Evolutionary conservation across 2,329 filamentous ascomycete species (phyloP), one percentile per base, ranked within the genome.

Genomic region (Exophiala sp.): DNA sequence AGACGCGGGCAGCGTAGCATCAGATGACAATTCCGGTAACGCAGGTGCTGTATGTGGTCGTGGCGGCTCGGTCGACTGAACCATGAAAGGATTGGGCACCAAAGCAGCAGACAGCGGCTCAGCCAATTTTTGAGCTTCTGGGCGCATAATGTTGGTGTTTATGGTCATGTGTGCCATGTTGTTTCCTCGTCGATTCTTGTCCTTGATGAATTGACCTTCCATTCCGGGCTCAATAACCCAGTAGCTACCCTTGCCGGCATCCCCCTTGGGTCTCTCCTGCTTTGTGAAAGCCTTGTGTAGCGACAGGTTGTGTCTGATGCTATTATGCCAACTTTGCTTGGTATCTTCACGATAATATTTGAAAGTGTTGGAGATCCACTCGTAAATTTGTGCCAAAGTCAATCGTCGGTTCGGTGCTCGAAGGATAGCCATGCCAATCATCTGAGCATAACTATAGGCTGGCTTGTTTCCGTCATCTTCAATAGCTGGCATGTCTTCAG

Each of bases 321-420:
- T 97, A 72, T 99, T 99, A 72, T 97, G 92, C 94, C 94, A 99
- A 59, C 94, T 92, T 39, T 59, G 57, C 50, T 63, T 64, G 9
- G 88, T 85, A 65, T 96, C 91, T 52, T 86, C 82, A 63, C 83
- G 86, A 75, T 97, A 99, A 72, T 92, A 96, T 4, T 83, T 85
- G 69, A 88, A 97, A 14, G 87, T 91, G 69, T 95, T 89, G n/a
- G 90, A 95, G 65, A 99, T 97, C 92, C 94, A 99, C 69, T 95
- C 96, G 80, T 97, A 99, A 63, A 99, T 99, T 71, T 96, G 91
- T 21, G 91, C 85, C 14, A 99, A 80, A 1, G 94, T 97, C 58
- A 97, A 78, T 48, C 89, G 87, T 56, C 91, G 85, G 57, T 86
- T 84, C 10, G 88, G 86, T 3, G 94, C 89, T 58, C 91, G 85